Evolutionary conservation across 2,329 filamentous ascomycete species (phyloP).

Genomic region (Pseudocercospora eumusae): DNA sequence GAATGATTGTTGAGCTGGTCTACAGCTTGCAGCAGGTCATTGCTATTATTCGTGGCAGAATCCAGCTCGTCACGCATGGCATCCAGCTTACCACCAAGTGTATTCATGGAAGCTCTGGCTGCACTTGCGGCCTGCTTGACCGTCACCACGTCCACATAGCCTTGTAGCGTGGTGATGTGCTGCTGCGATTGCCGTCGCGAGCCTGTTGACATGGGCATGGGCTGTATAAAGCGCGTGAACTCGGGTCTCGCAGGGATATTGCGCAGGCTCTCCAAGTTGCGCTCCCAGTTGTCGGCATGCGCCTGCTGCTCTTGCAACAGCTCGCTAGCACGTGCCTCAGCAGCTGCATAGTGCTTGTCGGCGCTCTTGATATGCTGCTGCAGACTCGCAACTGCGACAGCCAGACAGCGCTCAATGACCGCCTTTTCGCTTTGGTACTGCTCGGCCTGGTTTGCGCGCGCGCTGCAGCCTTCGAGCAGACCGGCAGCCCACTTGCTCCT

Average conservation of each 20-base stretch:
- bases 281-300: constrained; percentile 67
- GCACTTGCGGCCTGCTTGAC: constrained; percentile 71
- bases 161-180: constrained; percentile 63
- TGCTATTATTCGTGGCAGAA: constrained; percentile 45
- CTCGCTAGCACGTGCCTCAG: constrained; percentile 69
- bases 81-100: constrained; percentile 60
- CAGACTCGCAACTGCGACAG: constrained; percentile 83
- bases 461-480: constrained; percentile 67
- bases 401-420: constrained; percentile 75
- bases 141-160: constrained; percentile 73
- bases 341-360: constrained; percentile 69
- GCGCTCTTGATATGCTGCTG: constrained; percentile 71
- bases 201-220: constrained; percentile 24
- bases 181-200: constrained; percentile 41
- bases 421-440: constrained; percentile 71
- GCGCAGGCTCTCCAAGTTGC: constrained; percentile 65
- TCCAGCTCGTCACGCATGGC: constrained; percentile 47
- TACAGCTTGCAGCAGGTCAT: constrained; percentile 48
- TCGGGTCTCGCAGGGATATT: constrained; percentile 64
- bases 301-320: constrained; percentile 67
- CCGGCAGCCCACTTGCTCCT: constrained; percentile 77
- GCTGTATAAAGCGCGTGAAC: constrained; percentile 57
- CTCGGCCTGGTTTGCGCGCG: constrained; percentile 63
- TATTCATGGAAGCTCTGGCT: constrained; percentile 62
- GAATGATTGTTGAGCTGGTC: constrained; percentile 45